phyloP scores from a whole-genome alignment of 2,329 filamentous ascomycete species.

The Botryotinia narcissicola region DNA sequence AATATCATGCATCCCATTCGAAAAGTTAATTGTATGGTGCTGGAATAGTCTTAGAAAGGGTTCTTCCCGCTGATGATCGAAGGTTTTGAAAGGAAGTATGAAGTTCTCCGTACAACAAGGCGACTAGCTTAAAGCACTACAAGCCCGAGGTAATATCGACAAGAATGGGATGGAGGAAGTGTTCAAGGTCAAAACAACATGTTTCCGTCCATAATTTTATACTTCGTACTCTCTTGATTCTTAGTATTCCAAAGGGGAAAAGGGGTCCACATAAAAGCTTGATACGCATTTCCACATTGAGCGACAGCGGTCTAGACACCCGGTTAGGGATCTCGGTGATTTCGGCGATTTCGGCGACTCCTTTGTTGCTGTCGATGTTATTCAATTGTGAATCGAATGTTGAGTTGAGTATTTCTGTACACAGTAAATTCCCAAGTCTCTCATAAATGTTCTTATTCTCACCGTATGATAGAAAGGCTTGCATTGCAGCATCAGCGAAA shows the following conservation, averaged over 20 bases:
- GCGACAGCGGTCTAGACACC: background rate
- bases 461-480: background rate
- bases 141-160: background rate
- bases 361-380: background rate
- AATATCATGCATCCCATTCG: background rate
- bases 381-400: background rate
- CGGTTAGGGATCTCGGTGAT: background rate
- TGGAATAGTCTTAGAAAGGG: background rate
- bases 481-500: background rate
- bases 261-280: background rate
- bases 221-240: background rate
- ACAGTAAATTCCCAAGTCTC: background rate
- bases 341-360: background rate
- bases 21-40: background rate
- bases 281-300: background rate
- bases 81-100: background rate
- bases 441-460: background rate
- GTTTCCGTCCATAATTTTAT: background rate
- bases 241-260: background rate
- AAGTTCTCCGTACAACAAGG: background rate
- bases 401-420: too few species aligned
- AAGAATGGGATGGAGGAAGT: background rate
- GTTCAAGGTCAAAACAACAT: background rate
- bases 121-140: background rate
- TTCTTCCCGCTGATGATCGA: background rate